phyloP scores from a whole-genome alignment of 495 filamentous ascomycete species.

The Aspergillus homomorphus region DNA sequence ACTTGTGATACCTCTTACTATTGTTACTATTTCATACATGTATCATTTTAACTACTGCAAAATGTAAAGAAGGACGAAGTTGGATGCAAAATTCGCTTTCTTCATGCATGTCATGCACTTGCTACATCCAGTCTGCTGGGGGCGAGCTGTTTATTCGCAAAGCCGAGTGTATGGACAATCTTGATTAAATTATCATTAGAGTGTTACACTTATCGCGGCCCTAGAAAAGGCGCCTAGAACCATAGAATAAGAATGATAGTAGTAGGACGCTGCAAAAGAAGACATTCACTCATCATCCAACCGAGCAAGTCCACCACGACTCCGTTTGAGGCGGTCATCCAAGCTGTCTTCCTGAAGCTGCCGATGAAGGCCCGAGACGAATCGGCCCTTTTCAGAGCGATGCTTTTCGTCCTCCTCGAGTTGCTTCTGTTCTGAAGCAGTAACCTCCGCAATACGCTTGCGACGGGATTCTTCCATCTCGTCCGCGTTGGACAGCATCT shows the following conservation, averaged over 20 bases:
- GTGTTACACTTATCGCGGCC: background rate
- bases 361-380: conserved; percentile 40
- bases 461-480: conserved; percentile 73
- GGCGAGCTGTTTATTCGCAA: background rate
- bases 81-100: background rate
- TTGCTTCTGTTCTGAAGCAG: conserved; percentile 59
- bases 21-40: background rate
- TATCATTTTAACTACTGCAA: background rate
- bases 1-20: conserved; percentile 19
- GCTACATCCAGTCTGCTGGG: background rate
- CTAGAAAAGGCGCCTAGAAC: background rate
- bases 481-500: conserved; percentile 83
- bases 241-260: background rate
- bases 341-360: conserved; percentile 41
- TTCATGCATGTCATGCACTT: background rate
- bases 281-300: conserved; percentile 31
- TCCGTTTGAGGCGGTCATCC: conserved; percentile 42
- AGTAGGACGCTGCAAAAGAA: conserved; percentile 3
- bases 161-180: background rate
- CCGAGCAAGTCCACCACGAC: conserved; percentile 37
- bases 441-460: conserved; percentile 64
- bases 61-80: background rate
- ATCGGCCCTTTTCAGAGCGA: conserved; percentile 41
- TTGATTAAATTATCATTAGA: background rate
- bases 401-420: conserved; percentile 57